A percentile compares a stretch with the other conserved stretches of the same genome.
Evolutionary conservation across 1,139 yeast species (phyloP).

Genomic region (Saccharomyces hybrid): DNA sequence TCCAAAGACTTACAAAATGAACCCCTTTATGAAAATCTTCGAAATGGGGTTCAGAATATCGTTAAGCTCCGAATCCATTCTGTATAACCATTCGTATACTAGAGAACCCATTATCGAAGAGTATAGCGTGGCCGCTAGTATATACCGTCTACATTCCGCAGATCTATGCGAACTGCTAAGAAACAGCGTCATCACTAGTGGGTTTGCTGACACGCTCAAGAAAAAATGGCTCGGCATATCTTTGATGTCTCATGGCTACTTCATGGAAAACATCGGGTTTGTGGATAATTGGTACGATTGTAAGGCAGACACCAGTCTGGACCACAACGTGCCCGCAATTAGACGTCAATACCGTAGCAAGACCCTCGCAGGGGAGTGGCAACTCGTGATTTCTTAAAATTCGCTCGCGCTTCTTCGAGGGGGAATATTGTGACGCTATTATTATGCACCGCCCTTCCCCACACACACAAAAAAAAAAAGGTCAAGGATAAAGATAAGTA

Average conservation of each 20-base stretch:
- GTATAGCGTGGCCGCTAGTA: constrained; percentile 60
- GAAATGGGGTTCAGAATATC: constrained; percentile 55
- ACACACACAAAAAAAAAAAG: constrained; percentile 1
- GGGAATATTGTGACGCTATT: not conserved
- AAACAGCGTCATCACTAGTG: constrained; percentile 17
- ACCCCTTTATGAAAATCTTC: constrained; percentile 49
- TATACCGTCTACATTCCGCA: constrained; percentile 51
- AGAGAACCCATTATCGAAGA: constrained; percentile 60
- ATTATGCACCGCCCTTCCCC: constrained; percentile 1
- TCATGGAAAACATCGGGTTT: constrained; percentile 2
- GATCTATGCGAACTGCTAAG: constrained; percentile 51
- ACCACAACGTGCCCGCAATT: constrained; percentile 5
- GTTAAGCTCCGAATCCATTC: constrained; percentile 51
- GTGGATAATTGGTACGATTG: constrained; percentile 5
- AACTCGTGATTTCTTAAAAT: not conserved
- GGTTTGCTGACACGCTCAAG: constrained; percentile 10
- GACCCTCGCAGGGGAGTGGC: constrained; percentile 4
- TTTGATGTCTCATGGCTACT: not conserved
- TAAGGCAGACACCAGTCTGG: not conserved
- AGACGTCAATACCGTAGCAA: constrained; percentile 5
- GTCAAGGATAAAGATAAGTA: not conserved
- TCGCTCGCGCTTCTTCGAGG: not conserved
- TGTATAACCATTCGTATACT: constrained; percentile 39
- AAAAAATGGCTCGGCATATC: constrained; percentile 10
- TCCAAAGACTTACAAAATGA: constrained; percentile 23